Evolutionary conservation across 1,284 basidiomycete genomes (phyloP), one percentile per base, ranked within the genome.

Genomic region (Neonothopanus nambi): DNA sequence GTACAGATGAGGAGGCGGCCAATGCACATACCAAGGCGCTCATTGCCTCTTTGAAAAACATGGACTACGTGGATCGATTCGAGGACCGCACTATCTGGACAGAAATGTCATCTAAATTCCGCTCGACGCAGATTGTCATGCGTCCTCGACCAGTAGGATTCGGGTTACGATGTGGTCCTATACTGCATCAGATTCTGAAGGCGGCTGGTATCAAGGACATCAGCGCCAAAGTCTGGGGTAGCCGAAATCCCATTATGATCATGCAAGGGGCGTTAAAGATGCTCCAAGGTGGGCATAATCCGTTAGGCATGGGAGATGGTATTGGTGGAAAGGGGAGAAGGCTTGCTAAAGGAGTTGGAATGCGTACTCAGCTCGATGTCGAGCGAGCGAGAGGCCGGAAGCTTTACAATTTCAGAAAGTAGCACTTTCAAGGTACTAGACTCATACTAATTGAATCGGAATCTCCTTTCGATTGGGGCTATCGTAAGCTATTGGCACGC

Each of bases 161-260:
- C 68, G 96, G 96, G 9, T 76, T 99, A 47, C 83, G 89, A 60
- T 93, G 92, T 64, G 94, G 96, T 59, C 93, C 93, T 7, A 83
- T 89, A 62, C 77, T 98, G 51, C 95, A 98, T 71, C 82, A 87
- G 63, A 80, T 99, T 48, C 81, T 95, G 64, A 90, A 92, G 63
- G 93, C 95, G 0, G 94, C 92, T 2, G 96, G 96, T 11, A 93
- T 98, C 73, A 91, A 93, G 67, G 96, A 99, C 70, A 82, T 92
- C 42, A 93, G 89, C 61, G 96, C 93, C 24, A 95, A 95, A 70
- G 91, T 98, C 38, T 91, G 93, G 82, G 95, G 95, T 33, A 95
- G 91, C 62, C 78, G 92, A 59, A 97, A 96, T 70, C 83, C 82
- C 38, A 76, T 91, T 63, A 87, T 60, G 58, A 76, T 79, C 56